These are phyloP conservation scores for Cercospora berteroae DNA, from an alignment of 2,329 filamentous ascomycete species.

Conservation along the genomic window DNA sequence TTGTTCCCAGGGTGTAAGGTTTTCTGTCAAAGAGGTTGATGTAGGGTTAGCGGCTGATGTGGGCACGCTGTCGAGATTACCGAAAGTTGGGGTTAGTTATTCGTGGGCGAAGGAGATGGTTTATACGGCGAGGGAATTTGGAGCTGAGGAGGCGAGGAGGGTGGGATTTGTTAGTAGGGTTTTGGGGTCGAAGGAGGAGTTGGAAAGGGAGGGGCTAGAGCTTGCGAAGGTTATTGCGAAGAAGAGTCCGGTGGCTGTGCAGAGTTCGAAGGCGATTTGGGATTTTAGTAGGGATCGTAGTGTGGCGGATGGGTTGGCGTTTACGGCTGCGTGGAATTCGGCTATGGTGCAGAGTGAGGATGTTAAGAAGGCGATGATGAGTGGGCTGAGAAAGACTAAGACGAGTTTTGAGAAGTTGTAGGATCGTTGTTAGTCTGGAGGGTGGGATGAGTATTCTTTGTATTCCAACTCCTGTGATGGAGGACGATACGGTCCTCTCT, in stretches of 20 bases:
- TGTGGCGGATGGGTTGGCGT: slow-evolving; percentile 57
- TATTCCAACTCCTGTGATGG: background rate
- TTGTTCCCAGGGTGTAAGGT: slow-evolving; percentile 54
- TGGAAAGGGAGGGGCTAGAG: slow-evolving; percentile 61
- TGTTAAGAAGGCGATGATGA: slow-evolving; percentile 27
- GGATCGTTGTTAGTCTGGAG: background rate
- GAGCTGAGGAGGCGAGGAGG: slow-evolving; percentile 62
- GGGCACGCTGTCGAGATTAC: slow-evolving; percentile 69
- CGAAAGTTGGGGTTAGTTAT: slow-evolving; percentile 66
- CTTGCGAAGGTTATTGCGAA: slow-evolving; percentile 65
- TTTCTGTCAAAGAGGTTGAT: slow-evolving; percentile 78
- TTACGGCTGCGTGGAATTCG: slow-evolving; percentile 28
- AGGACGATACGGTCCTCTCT: background rate
- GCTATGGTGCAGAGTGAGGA: slow-evolving; percentile 28
- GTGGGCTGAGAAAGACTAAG: slow-evolving; percentile 27
- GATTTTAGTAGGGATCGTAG: slow-evolving; percentile 77
- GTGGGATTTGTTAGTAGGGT: slow-evolving; percentile 71
- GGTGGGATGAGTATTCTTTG: background rate
- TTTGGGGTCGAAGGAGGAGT: slow-evolving; percentile 58
- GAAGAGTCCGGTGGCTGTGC: slow-evolving; percentile 85
- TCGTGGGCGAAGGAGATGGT: slow-evolving; percentile 78
- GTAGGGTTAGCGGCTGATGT: slow-evolving; percentile 79
- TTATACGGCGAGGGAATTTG: slow-evolving; percentile 67
- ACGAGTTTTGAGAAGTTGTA: slow-evolving; percentile 28
- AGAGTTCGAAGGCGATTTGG: slow-evolving; percentile 81